Percentiles rank a stretch among this genome's conserved stretches.
These are phyloP conservation scores for Pleurotus tuber-regium DNA, from an alignment of 768 basidiomycete genomes.

Conservation along the genomic window DNA sequence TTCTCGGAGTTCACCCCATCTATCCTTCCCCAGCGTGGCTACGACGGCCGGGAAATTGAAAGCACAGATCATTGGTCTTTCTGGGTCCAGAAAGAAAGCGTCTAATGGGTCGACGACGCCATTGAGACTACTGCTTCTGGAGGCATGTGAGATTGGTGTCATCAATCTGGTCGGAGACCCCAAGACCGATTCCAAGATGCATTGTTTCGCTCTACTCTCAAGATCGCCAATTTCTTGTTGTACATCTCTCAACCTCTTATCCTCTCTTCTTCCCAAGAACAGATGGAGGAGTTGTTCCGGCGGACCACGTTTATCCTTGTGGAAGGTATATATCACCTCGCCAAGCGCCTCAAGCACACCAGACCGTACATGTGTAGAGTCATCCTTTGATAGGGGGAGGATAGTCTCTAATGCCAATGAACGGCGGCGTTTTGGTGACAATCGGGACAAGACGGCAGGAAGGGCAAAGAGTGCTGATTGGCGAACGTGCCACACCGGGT, in stretches of 20 bases:
- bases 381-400: slow-evolving; percentile 60
- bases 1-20: slow-evolving; percentile 74
- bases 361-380: slow-evolving; percentile 64
- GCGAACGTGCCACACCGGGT: slow-evolving; percentile 78
- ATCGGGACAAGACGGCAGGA: slow-evolving; percentile 71
- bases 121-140: slow-evolving; percentile 3
- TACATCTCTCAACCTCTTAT: slow-evolving; percentile 36
- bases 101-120: slow-evolving; percentile 25
- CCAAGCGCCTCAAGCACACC: slow-evolving; percentile 86
- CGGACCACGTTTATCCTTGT: slow-evolving; percentile 58
- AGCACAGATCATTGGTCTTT: slow-evolving; percentile 75
- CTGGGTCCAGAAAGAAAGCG: slow-evolving; percentile 59
- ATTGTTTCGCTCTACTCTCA: neutral
- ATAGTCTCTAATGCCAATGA: slow-evolving; percentile 66
- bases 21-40: slow-evolving; percentile 69
- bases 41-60: slow-evolving; percentile 93
- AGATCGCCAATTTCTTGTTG: slow-evolving; percentile 24
- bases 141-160: neutral
- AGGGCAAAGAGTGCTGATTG: slow-evolving; percentile 86
- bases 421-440: slow-evolving; percentile 56
- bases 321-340: slow-evolving; percentile 85
- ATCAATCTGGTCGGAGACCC: too few species aligned
- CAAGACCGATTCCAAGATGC: slow-evolving; percentile 14
- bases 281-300: slow-evolving; percentile 72
- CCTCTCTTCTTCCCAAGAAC: slow-evolving; percentile 66